A percentile compares a stretch with the other conserved stretches of the same genome.
Evolutionary conservation across 2,329 filamentous ascomycete species (phyloP).

Genomic region (Cordyceps pruinosa): DNA sequence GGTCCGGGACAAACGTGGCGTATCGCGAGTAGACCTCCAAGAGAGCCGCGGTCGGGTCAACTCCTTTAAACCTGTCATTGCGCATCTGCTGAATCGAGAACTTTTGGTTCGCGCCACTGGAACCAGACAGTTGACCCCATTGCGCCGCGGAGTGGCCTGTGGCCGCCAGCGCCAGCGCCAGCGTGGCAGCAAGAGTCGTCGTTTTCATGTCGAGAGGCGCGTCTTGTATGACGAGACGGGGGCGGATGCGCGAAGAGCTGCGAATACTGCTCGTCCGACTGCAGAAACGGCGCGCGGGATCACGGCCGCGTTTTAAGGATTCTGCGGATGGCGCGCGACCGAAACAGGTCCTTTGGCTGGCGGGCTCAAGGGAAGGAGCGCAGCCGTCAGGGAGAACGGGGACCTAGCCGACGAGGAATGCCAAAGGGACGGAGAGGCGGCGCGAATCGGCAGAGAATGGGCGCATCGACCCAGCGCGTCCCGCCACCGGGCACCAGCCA

Average conservation of each 20-base stretch:
- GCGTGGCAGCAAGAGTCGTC: not conserved
- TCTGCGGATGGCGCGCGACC: too few species aligned
- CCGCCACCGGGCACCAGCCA: not conserved
- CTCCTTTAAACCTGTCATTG: constrained; percentile 28
- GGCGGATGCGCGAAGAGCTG: not conserved
- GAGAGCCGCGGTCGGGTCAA: constrained; percentile 25
- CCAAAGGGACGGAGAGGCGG: not conserved
- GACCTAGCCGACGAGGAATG: constrained; percentile 2
- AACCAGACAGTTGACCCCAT: not conserved
- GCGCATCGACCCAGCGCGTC: not conserved
- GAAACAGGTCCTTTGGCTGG: too few species aligned
- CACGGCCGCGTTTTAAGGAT: not conserved
- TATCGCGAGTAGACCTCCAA: constrained; percentile 33
- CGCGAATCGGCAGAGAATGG: not conserved
- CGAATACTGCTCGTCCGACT: not conserved
- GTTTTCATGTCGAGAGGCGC: constrained; percentile 5
- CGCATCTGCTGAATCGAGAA: constrained; percentile 27
- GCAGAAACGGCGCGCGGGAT: not conserved
- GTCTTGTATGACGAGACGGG: not conserved
- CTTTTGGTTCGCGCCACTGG: not conserved
- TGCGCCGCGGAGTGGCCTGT: not conserved
- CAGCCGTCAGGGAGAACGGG: too few species aligned
- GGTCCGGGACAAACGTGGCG: constrained; percentile 23
- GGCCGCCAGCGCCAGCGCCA: not conserved
- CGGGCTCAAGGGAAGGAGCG: too few species aligned